phyloP scores from a whole-genome alignment of 2,329 filamentous ascomycete genomes.

The Balansia obtecta region DNA sequence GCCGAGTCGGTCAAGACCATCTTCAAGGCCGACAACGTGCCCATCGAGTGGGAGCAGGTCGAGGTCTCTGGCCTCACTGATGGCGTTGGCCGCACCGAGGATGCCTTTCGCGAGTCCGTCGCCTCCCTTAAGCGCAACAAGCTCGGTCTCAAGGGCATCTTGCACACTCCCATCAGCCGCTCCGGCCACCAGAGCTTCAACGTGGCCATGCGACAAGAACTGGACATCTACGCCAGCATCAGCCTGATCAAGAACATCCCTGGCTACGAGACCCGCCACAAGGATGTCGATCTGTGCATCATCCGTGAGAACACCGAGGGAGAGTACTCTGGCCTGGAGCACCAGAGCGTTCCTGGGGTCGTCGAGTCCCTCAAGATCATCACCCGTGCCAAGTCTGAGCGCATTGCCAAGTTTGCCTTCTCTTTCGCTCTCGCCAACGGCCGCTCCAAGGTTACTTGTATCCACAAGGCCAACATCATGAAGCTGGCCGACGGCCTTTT shows the following conservation, averaged over 20 bases:
- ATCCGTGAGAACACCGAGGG: slow-evolving; percentile 99
- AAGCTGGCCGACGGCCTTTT: slow-evolving; percentile 98
- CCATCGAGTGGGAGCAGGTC: slow-evolving; percentile 97
- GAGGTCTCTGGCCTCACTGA: slow-evolving; percentile 86
- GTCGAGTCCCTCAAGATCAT: slow-evolving; percentile 99
- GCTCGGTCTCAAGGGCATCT: slow-evolving; percentile 95
- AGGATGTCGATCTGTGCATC: slow-evolving; percentile 95
- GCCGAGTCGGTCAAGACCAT: slow-evolving; percentile 97
- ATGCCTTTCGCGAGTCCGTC: slow-evolving; percentile 90
- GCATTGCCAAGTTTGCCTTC: slow-evolving; percentile 98
- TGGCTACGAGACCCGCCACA: slow-evolving; percentile 93
- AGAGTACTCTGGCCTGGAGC: slow-evolving; percentile 97
- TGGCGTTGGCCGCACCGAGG: slow-evolving; percentile 71
- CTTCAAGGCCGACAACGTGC: slow-evolving; percentile 99
- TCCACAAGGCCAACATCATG: slow-evolving; percentile 99
- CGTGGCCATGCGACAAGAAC: slow-evolving; percentile 95
- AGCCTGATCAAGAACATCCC: slow-evolving; percentile 99
- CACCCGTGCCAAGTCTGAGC: slow-evolving; percentile 96
- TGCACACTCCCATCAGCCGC: slow-evolving; percentile 92
- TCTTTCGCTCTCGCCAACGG: slow-evolving; percentile 97
- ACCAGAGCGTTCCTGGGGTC: slow-evolving; percentile 91
- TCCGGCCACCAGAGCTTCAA: slow-evolving; percentile 99
- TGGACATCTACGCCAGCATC: slow-evolving; percentile 98
- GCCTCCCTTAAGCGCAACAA: slow-evolving; percentile 96
- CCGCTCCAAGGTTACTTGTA: slow-evolving; percentile 98